Evolutionary conservation across 129 eudicot genomes (phyloP), one percentile per base, ranked within the genome.

Genomic region (Arctium lappa): DNA sequence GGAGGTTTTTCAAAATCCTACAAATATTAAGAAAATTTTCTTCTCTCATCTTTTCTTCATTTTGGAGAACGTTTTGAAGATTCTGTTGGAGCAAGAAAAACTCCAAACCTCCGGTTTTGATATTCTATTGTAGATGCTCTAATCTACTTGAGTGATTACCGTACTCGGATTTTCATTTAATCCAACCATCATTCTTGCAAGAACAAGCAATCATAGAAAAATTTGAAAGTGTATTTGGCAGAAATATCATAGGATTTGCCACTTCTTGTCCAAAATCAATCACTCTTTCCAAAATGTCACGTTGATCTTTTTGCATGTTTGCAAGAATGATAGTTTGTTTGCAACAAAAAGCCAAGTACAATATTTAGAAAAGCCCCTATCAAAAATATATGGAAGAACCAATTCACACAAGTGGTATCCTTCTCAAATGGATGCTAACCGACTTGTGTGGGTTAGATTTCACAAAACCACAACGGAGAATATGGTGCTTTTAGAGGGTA

Each of bases 381-480:
- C 5, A 50, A 44, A 42, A 3, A 50, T 50, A 16, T 2, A 32
- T 76, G 70, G 32, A 76, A 53, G n/a, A 31, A 76, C 16, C 69
- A 76, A 16, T 76, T 30, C 70, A 76, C 80, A 53, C 8, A 56
- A 76, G 71, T 32, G 1, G 12, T 32, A 31, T n/a, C 9, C 69
- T 62, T 60, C 29, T 60, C 68, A 18, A 48, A 60, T 15, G 68
- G 69, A 62, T 1, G 29, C 27, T 56, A 56, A 56, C 18, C 4
- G 22, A 53, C 65, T 53, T 53, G 29, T 18, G 69, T 62, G 8
- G 6, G 34, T n/a, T 50, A 31, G n/a, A 69, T 50, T 33, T 18
- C 72, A 39, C 42, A 80, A 83, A 80, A 27, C 48, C 42, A 34
- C 31, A 42, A 89, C 48, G 2, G 13, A 53, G 72, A 18, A 32